A percentile compares a stretch with the other conserved stretches of the same genome.
phyloP scores from a whole-genome alignment of 2,329 filamentous ascomycete species.

The Orbilia blumenaviensis region DNA sequence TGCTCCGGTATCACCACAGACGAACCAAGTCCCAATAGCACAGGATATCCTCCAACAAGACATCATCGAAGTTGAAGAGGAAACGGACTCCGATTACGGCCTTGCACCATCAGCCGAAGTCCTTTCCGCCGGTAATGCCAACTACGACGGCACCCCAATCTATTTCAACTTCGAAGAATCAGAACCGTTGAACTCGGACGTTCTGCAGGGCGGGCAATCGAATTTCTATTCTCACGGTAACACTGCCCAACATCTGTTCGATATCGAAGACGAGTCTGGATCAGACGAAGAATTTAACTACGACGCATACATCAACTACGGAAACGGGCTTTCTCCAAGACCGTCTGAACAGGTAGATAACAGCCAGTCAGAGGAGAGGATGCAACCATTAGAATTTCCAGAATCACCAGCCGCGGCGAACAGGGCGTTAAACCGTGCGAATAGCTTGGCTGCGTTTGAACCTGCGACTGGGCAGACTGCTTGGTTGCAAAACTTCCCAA shows the following conservation, averaged over 20 bases:
- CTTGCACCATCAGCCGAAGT: background rate
- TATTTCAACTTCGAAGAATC: background rate
- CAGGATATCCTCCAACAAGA: background rate
- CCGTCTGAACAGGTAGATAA: slow-evolving; percentile 12
- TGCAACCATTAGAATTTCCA: background rate
- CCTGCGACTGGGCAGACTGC: background rate
- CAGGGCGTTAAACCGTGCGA: background rate
- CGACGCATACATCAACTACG: background rate
- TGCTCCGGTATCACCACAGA: background rate
- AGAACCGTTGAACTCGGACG: background rate
- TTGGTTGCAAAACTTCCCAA: background rate
- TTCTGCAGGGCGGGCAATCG: background rate
- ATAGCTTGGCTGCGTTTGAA: background rate
- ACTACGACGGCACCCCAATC: background rate
- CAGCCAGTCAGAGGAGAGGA: background rate
- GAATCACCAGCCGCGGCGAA: background rate
- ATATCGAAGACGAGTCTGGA: background rate
- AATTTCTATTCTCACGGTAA: background rate
- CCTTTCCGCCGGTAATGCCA: background rate
- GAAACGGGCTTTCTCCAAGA: background rate
- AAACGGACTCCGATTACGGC: background rate
- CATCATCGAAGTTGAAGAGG: background rate
- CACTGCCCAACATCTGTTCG: background rate
- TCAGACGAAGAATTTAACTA: background rate
- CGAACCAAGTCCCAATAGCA: background rate